Percentiles rank a stretch among this genome's conserved stretches.
Conservation (phyloP, 768 basidiomycete species). For the Tylopilus sp. region DNA sequence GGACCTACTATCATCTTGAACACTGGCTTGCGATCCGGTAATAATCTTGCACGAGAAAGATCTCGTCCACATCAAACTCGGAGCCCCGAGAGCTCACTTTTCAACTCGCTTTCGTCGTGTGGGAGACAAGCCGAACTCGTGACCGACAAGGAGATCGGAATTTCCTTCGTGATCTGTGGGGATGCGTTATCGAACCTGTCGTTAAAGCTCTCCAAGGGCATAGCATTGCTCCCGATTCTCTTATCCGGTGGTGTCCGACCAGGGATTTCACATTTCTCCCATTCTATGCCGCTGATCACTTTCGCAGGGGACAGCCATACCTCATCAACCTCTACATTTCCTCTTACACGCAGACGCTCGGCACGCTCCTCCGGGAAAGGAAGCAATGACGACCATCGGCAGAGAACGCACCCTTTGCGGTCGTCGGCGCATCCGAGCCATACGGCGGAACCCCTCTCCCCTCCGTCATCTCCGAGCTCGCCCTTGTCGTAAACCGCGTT, state of each 20-base stretch:
- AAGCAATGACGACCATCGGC: neutral
- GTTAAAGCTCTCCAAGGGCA: neutral
- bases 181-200: neutral
- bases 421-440: slow-evolving; percentile 2
- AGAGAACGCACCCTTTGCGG: neutral
- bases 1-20: slow-evolving; percentile 1
- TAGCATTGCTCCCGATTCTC: neutral
- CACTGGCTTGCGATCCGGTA: neutral
- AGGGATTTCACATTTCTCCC: neutral
- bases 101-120: neutral
- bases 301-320: neutral
- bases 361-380: slow-evolving; percentile 11
- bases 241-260: slow-evolving; percentile 1
- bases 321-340: slow-evolving; percentile 11
- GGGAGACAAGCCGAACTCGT: neutral
- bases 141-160: neutral
- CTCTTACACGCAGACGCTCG: slow-evolving; percentile 25
- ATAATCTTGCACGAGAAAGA: neutral
- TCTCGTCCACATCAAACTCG: neutral
- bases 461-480: slow-evolving; percentile 1
- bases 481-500: slow-evolving; percentile 1
- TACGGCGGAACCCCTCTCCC: neutral
- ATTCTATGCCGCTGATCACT: neutral
- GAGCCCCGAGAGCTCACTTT: neutral
- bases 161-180: neutral